Evolutionary conservation across 768 basidiomycete species (phyloP), one percentile per base, ranked within the genome.

Genomic region (Tulasnella sp.): DNA sequence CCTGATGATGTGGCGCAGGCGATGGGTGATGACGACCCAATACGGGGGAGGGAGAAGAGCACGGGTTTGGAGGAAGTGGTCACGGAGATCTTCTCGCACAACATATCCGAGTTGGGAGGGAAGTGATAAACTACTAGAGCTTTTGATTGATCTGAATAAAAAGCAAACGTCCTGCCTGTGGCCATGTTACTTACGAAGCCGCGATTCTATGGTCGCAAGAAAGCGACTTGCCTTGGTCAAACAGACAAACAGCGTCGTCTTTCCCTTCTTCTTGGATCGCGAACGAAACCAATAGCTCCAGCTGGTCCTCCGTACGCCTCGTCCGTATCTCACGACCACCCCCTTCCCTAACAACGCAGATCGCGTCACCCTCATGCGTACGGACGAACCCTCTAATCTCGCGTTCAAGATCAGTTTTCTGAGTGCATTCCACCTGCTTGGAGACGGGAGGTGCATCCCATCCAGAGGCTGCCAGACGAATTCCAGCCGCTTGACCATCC

Each of bases 281-380:
- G 19, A 54, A 48, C 5, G 54, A 29, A 19, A 25, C 54, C 19
- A 56, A 30, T 43, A 56, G 30, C 22, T 43, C 44, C 24, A 56
- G 10, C 79, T 80, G 49, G 72, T 69, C 12, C 17, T 45, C 76
- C 74, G 7, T 69, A 68, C 58, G 81, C 72, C 63, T 72, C 21
- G 44, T 74, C 84, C 84, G 89, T 1, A 77, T 74, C 65, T 89
- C 85, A 4, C 61, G 43, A 49, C 83, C 72, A 2, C 80, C 79
- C 43, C 75, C 71, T 30, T 69, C 69, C 45, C 85, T 80, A 30
- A 85, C 71, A 12, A 84, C 79, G 11, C 80, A 86, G 34, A 92
- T 76, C 4, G 85, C 88, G 53, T 75, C 76, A 1, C 89, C 89
- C 60, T 89, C 84, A 1, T 87, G 84, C 2, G 88, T 90, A 61